Evolutionary conservation across 257 asterid genomes (phyloP).

Genomic region (Solanum medicagineum): DNA sequence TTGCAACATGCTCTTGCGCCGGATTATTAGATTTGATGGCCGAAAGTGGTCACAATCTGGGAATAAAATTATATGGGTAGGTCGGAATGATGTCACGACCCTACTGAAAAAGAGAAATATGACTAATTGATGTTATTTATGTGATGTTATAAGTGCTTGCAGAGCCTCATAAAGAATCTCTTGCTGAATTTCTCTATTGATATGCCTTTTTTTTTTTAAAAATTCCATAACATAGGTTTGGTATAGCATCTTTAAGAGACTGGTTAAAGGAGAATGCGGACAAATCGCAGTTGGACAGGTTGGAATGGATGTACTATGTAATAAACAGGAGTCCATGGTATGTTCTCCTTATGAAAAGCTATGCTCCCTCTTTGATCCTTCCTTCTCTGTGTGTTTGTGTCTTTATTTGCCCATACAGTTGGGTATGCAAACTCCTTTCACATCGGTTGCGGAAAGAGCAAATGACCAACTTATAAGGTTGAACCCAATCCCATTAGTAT

Average conservation of each 20-base stretch:
- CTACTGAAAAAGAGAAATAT: background rate
- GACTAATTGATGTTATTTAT: background rate
- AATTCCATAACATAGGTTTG: slow-evolving; percentile 43
- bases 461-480: too few relatives aligned
- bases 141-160: background rate
- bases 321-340: slow-evolving; percentile 89
- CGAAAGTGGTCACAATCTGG: too few relatives aligned
- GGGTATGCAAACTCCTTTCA: too few relatives aligned
- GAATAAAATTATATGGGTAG: too few relatives aligned
- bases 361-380: background rate
- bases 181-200: background rate
- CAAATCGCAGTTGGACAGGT: slow-evolving; percentile 51
- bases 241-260: slow-evolving; percentile 76
- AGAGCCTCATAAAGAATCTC: background rate
- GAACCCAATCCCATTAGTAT: too few relatives aligned
- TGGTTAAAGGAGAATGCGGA: slow-evolving; percentile 74
- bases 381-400: background rate
- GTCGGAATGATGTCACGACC: too few relatives aligned
- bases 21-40: too few relatives aligned
- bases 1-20: too few relatives aligned
- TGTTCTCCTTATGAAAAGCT: background rate
- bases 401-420: background rate
- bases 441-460: too few relatives aligned
- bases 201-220: background rate
- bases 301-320: slow-evolving; percentile 70